Base-by-base conservation (phyloP, 2,329 filamentous ascomycete genomes). In the Blumeria hordei region DNA sequence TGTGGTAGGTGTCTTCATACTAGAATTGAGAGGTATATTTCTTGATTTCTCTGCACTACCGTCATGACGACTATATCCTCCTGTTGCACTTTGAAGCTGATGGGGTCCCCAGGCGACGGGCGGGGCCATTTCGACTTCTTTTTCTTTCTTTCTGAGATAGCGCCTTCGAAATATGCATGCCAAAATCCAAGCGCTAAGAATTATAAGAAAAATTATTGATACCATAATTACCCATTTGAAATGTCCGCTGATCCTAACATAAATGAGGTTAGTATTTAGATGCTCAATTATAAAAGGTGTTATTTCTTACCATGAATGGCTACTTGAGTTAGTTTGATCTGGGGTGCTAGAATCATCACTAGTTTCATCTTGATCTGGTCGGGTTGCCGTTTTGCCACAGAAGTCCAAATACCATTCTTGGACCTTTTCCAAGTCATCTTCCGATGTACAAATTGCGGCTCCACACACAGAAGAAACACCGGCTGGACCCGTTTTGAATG, bases 161-260 rank as follows among this genome's bases (percentile, higher is more conserved):
- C 82, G 80, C 56, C 80, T 78, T 60, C 85, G 83, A 69, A 85
- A 78, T 66, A 83, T 76, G 63, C 80, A 77, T 41, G 81, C 82
- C 16, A 76, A 72, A 41, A 82, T 68, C 72, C 81, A 83, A 62
- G 86, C 75, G 56, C 72, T 71, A 12, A 74, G 69, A 58, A 93
- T 83, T 54, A 72, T 81, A 57, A 90, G 70, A 45, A 81, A 74
- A 33, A 93, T 73, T 58, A 90, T 70, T 59, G 87, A 80, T 54
- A 92, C 72, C 74, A 92, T 86, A 58, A 90, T 73, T 49, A 93
- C 77, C 85, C 85, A 94, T 70, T 80, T 74, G 71, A 77, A 86
- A 67, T 90, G 85, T 33, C 71, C 73, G 7, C 74, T 72, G 53
- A 85, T 69, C 83, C 83, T 86, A 39, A 36, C 11, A 55, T 7